Percentiles rank a stretch among this genome's conserved stretches.
Evolutionary conservation across 176 grass and related monocot genomes (phyloP).

Genomic region (Juncus inflexus): DNA sequence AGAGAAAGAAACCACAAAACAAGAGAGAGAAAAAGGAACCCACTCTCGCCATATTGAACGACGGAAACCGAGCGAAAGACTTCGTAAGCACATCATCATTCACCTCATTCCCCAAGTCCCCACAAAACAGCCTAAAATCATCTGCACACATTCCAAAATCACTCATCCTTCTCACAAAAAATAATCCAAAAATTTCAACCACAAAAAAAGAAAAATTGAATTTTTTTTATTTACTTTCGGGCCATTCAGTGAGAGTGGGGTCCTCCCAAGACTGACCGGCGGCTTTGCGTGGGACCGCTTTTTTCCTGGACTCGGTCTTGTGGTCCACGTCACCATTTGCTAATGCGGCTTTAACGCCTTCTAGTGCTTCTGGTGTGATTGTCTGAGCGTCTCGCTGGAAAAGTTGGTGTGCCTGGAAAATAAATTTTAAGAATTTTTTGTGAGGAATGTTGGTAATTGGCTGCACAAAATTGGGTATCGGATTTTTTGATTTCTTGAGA

Average conservation of each 20-base stretch:
- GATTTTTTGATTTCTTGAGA: too few relatives aligned
- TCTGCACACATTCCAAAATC: conserved; percentile 39
- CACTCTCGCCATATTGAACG: conserved; percentile 99
- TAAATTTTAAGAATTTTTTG: too few relatives aligned
- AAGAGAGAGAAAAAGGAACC: conserved; percentile 17
- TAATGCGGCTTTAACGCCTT: conserved; percentile 90
- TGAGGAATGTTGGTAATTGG: too few relatives aligned
- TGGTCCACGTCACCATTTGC: conserved; percentile 72
- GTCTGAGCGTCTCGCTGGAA: conserved; percentile 93
- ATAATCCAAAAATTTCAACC: not conserved
- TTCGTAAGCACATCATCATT: conserved; percentile 98
- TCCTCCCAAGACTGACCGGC: conserved; percentile 86
- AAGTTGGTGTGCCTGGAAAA: conserved; percentile 68
- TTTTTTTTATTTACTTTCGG: conserved; percentile 51
- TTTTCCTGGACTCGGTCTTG: conserved; percentile 65
- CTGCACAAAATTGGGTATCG: too few relatives aligned
- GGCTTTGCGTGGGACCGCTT: conserved; percentile 64
- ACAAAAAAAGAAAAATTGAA: not conserved
- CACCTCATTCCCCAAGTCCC: conserved; percentile 96
- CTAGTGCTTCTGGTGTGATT: conserved; percentile 88
- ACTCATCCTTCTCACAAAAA: too few relatives aligned
- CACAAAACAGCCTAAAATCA: conserved; percentile 87
- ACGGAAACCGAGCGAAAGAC: conserved; percentile 77
- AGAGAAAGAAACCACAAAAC: not conserved
- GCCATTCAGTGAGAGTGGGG: conserved; percentile 87